A percentile compares a stretch with the other conserved stretches of the same genome.
Conservation (phyloP, 75 land plant genomes). For the Adiantum capillusveneris region DNA sequence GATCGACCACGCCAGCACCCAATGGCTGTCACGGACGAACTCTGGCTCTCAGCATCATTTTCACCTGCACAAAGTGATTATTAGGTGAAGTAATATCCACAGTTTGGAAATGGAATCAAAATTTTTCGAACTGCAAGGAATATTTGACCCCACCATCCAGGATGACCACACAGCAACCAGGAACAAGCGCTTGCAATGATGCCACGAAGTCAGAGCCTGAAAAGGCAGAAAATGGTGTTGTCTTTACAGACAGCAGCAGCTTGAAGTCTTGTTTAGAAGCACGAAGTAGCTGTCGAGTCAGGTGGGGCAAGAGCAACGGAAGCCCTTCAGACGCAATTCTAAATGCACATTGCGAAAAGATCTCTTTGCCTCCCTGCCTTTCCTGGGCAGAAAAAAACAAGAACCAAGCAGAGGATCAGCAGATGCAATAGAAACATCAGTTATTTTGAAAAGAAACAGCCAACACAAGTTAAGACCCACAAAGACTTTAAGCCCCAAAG, state of each 20-base stretch:
- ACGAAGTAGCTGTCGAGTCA: conserved; percentile 64
- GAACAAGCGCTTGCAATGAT: conserved; percentile 42
- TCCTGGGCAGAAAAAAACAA: too few species aligned
- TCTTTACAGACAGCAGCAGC: conserved; percentile 57
- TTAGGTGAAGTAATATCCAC: not conserved
- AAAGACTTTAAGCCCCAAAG: conserved; percentile 88
- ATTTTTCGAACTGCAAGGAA: too few species aligned
- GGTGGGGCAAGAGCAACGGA: conserved; percentile 79
- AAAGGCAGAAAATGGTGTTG: conserved; percentile 65
- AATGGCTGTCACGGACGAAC: conserved; percentile 46
- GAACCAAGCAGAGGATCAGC: too few species aligned
- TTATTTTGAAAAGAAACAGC: too few species aligned
- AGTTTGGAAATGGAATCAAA: not conserved
- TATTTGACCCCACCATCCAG: conserved; percentile 61
- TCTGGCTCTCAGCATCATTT: not conserved
- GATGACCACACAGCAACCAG: conserved; percentile 79
- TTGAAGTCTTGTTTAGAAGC: conserved; percentile 60
- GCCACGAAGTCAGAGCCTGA: conserved; percentile 49
- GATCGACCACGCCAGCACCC: conserved; percentile 92
- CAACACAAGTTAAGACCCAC: conserved; percentile 42
- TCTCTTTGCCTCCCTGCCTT: conserved; percentile 73
- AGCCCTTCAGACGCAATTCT: conserved; percentile 96
- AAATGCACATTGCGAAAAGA: conserved; percentile 46
- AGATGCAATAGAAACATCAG: too few species aligned
- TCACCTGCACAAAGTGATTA: conserved; percentile 6